Evolutionary conservation across 2,329 filamentous ascomycete genomes (phyloP).

Genomic region (Chalara sp.): DNA sequence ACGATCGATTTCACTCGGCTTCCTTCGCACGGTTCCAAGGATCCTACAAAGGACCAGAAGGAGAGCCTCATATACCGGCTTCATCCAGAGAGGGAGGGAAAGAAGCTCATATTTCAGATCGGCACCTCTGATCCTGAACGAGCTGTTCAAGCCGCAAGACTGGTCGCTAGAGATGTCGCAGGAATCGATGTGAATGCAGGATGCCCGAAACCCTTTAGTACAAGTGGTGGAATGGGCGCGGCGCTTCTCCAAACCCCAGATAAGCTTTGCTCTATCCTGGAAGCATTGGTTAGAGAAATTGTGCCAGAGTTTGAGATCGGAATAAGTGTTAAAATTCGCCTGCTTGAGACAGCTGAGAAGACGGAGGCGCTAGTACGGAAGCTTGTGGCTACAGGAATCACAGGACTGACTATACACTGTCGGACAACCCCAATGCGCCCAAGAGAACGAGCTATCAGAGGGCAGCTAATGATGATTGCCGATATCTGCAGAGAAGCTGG

Average conservation of each 20-base stretch:
- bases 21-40: constrained; percentile 62
- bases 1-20: constrained; percentile 81
- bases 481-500: constrained; percentile 75
- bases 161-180: constrained; percentile 81
- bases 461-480: constrained; percentile 78
- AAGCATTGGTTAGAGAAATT: constrained; percentile 73
- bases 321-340: constrained; percentile 93
- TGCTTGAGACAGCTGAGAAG: constrained; percentile 68
- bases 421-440: constrained; percentile 95
- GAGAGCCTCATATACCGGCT: constrained; percentile 78
- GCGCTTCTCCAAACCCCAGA: constrained; percentile 83
- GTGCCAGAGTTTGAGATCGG: constrained; percentile 75
- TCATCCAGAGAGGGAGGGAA: constrained; percentile 69
- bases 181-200: constrained; percentile 97
- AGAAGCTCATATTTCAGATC: constrained; percentile 81
- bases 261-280: constrained; percentile 73
- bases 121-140: constrained; percentile 78
- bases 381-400: constrained; percentile 84
- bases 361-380: constrained; percentile 72
- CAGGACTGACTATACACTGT: constrained; percentile 87
- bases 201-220: constrained; percentile 97
- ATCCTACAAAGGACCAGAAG: constrained; percentile 43
- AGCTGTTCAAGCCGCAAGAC: constrained; percentile 75
- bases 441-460: constrained; percentile 77
- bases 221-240: constrained; percentile 89